A percentile compares a stretch with the other conserved stretches of the same genome.
Evolutionary conservation across 73 alveolate genomes (phyloP).

Genomic region (Stentor roeselii): DNA sequence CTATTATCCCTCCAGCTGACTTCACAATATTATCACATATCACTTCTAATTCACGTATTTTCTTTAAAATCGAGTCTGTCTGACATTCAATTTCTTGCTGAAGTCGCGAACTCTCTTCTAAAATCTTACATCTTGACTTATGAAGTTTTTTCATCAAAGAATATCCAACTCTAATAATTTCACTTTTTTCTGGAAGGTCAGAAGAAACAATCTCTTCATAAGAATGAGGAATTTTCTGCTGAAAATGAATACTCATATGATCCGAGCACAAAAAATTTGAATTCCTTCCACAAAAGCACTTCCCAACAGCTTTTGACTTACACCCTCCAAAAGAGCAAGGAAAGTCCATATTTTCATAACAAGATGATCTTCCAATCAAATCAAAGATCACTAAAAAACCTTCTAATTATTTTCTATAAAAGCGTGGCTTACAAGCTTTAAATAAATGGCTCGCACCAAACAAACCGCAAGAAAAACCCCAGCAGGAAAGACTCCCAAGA

Average conservation of each 20-base stretch:
- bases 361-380: not conserved
- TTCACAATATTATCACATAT: not conserved
- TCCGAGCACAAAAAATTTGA: not conserved
- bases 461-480: slow-evolving; percentile 82
- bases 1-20: not conserved
- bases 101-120: not conserved
- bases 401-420: not conserved
- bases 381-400: not conserved
- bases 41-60: not conserved
- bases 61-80: not conserved
- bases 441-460: slow-evolving; percentile 80
- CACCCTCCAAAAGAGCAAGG: not conserved
- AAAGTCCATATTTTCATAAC: not conserved
- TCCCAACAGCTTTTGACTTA: not conserved
- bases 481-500: slow-evolving; percentile 77
- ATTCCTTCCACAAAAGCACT: not conserved
- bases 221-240: not conserved
- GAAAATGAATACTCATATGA: not conserved
- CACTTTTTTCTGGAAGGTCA: not conserved
- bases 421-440: not conserved
- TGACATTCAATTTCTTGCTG: not conserved
- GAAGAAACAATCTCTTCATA: not conserved
- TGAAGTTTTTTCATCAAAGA: not conserved
- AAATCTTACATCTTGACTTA: not conserved
- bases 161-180: not conserved